Conservation (phyloP, 257 asterid species). For the Parsonsia alboflavescens region DNA sequence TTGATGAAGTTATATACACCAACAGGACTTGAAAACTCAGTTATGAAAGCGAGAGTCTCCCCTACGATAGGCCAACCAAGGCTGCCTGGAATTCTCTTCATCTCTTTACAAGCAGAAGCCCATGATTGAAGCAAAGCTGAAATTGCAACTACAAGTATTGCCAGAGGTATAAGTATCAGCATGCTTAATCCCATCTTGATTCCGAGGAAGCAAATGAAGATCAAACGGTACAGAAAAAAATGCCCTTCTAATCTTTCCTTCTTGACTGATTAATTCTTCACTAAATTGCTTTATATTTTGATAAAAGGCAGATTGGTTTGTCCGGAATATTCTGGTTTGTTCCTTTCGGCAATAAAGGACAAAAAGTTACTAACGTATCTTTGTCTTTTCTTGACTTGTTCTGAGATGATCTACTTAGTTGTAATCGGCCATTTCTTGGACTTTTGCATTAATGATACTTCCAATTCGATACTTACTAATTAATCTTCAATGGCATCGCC, state of each 20-base stretch:
- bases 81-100: conserved; percentile 67
- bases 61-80: conserved; percentile 88
- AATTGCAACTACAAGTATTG: conserved; percentile 8
- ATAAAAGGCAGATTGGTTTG: neutral
- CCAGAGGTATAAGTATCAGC: conserved; percentile 7
- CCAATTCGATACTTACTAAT: neutral
- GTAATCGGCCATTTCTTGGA: neutral
- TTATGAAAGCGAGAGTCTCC: conserved; percentile 62
- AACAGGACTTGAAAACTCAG: conserved; percentile 61
- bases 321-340: conserved; percentile 6
- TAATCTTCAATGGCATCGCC: neutral
- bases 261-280: neutral
- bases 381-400: neutral
- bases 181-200: conserved; percentile 17
- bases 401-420: neutral
- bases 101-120: conserved; percentile 46
- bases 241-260: neutral
- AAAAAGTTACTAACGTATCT: neutral
- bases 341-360: neutral
- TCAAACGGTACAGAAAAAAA: neutral
- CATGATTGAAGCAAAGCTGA: conserved; percentile 29
- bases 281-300: neutral
- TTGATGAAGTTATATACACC: conserved; percentile 74
- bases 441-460: neutral
- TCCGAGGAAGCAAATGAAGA: conserved; percentile 1